Evolutionary conservation across 495 filamentous ascomycete species (phyloP).

Genomic region (Penicillium daleae): DNA sequence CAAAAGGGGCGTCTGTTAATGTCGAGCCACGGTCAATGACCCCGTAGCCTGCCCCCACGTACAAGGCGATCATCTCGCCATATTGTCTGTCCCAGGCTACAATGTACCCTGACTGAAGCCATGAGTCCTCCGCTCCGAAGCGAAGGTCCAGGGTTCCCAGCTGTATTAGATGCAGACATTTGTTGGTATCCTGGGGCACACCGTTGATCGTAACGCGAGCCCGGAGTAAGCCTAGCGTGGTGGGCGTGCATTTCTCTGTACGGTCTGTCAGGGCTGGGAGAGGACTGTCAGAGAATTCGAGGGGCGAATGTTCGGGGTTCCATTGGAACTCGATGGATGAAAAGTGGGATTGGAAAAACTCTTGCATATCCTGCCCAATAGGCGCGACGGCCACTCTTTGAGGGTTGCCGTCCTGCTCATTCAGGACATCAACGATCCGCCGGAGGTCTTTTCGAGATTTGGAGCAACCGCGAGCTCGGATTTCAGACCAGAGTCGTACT

Average conservation of each 20-base stretch:
- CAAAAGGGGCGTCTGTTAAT: slow-evolving; percentile 24
- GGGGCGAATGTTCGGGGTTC: slow-evolving; percentile 36
- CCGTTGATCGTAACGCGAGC: slow-evolving; percentile 26
- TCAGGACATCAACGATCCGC: slow-evolving; percentile 34
- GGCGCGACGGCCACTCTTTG: slow-evolving; percentile 19
- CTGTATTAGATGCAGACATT: slow-evolving; percentile 39
- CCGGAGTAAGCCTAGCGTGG: slow-evolving; percentile 38
- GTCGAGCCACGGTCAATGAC: slow-evolving; percentile 24
- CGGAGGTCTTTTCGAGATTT: slow-evolving; percentile 33
- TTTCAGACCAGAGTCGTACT: slow-evolving; percentile 34
- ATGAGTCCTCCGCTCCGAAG: slow-evolving; percentile 16
- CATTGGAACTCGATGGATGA: slow-evolving; percentile 33
- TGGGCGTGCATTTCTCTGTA: slow-evolving; percentile 19
- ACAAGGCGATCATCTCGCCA: slow-evolving; percentile 36
- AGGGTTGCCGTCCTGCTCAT: slow-evolving; percentile 36
- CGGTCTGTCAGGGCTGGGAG: slow-evolving; percentile 16
- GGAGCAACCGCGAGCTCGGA: slow-evolving; percentile 38
- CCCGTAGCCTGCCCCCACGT: slow-evolving; percentile 27
- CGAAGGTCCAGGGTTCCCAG: slow-evolving; percentile 39
- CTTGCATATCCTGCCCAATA: not conserved
- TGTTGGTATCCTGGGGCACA: slow-evolving; percentile 17
- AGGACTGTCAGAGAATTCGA: slow-evolving; percentile 30
- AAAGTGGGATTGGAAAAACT: not conserved
- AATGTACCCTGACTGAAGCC: slow-evolving; percentile 42
- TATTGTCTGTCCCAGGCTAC: slow-evolving; percentile 44